These are phyloP conservation scores for Xylariaceae sp. DNA, from an alignment of 2,329 filamentous ascomycete genomes.

Conservation along the genomic window DNA sequence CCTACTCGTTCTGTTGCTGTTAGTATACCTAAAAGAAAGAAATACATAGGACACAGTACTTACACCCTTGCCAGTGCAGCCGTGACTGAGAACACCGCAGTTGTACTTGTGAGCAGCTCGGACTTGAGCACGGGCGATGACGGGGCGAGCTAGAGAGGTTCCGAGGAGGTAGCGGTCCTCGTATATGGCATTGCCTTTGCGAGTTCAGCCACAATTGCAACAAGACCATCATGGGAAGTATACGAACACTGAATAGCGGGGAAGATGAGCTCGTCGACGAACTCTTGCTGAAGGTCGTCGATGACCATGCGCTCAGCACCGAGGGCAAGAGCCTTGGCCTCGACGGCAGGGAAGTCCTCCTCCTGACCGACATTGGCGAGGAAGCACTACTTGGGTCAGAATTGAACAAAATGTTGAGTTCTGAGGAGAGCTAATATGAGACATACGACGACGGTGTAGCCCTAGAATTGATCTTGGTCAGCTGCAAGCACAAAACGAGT, in stretches of 20 bases:
- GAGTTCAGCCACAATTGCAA: background rate
- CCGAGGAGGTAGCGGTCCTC: conserved; percentile 49
- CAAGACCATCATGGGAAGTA: conserved; percentile 22
- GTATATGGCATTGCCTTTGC: conserved; percentile 54
- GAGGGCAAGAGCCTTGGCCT: conserved; percentile 61
- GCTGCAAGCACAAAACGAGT: background rate
- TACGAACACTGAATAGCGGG: conserved; percentile 62
- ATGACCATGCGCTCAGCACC: conserved; percentile 57
- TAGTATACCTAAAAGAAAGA: conserved; percentile 10
- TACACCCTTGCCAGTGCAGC: conserved; percentile 22
- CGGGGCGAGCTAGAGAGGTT: conserved; percentile 61
- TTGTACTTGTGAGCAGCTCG: conserved; percentile 34
- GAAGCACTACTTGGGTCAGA: conserved; percentile 33
- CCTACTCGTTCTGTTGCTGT: conserved; percentile 29
- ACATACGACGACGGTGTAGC: conserved; percentile 25
- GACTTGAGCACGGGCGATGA: conserved; percentile 49
- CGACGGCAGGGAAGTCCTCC: conserved; percentile 68
- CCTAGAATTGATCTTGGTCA: conserved; percentile 11
- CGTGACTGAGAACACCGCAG: conserved; percentile 36
- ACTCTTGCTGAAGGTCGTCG: conserved; percentile 64
- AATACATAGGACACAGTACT: background rate
- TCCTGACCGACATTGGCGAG: conserved; percentile 71
- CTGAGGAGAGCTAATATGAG: background rate
- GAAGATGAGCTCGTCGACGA: conserved; percentile 77
- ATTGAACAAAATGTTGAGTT: background rate